These are phyloP conservation scores for Diplodia seriata DNA, from an alignment of 2,329 filamentous ascomycete species.

Conservation along the genomic window DNA sequence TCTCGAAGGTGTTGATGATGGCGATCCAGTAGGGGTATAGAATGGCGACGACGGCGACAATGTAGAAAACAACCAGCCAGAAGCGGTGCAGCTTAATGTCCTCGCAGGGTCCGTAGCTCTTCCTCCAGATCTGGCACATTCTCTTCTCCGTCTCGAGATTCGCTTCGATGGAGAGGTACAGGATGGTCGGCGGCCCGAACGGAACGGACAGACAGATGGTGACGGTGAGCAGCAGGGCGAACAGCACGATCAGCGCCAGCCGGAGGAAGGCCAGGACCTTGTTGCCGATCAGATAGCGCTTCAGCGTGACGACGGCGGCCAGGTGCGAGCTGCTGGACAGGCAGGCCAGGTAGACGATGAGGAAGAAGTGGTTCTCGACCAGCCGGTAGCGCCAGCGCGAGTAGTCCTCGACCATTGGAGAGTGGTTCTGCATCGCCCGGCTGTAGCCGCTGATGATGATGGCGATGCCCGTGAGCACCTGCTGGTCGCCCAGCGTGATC, in stretches of 20 bases:
- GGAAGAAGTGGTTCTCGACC: conserved; percentile 11
- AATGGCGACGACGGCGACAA: neutral
- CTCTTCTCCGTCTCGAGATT: neutral
- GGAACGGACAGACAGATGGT: conserved; percentile 42
- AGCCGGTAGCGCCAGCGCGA: neutral
- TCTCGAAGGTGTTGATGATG: conserved; percentile 15
- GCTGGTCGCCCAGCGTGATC: conserved; percentile 44
- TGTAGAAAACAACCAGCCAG: neutral
- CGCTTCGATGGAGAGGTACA: neutral
- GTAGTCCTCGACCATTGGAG: neutral
- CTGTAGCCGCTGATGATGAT: conserved; percentile 40
- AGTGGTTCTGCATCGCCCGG: neutral
- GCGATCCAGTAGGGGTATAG: conserved; percentile 26
- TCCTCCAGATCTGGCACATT: neutral
- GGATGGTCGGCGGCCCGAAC: neutral
- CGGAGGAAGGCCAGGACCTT: conserved; percentile 42
- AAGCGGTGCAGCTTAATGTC: neutral
- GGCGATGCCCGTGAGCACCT: conserved; percentile 44
- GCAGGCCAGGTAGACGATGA: conserved; percentile 44
- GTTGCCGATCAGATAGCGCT: conserved; percentile 43
- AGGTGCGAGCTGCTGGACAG: conserved; percentile 44
- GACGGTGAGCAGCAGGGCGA: conserved; percentile 40
- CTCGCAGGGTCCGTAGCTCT: neutral
- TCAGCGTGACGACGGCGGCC: conserved; percentile 43
- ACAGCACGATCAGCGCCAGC: conserved; percentile 40